Conservation (phyloP, 371 early-diverging fungal genomes). For the Mortierella sp. region DNA sequence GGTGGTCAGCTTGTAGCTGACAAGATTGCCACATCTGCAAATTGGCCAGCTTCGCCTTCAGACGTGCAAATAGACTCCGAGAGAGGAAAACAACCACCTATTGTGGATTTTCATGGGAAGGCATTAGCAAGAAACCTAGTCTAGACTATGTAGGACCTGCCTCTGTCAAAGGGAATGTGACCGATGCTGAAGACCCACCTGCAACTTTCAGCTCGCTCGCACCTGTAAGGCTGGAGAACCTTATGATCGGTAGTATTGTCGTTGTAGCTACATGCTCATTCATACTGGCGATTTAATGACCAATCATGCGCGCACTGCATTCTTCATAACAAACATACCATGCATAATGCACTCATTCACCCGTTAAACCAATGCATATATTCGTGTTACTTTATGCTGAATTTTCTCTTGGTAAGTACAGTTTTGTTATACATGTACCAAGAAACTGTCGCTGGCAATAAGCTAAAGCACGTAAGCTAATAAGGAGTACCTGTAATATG, state of each 20-base stretch:
- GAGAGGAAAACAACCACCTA: background rate
- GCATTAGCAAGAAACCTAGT: slow-evolving; percentile 37
- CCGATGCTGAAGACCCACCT: slow-evolving; percentile 23
- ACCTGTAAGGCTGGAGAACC: background rate
- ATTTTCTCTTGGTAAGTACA: too few species aligned
- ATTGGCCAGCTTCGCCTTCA: background rate
- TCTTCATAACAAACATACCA: too few species aligned
- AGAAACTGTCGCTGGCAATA: too few species aligned
- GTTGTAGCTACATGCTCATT: background rate
- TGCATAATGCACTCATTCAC: too few species aligned
- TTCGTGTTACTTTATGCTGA: too few species aligned
- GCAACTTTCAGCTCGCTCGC: slow-evolving; percentile 2
- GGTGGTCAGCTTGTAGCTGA: slow-evolving; percentile 21
- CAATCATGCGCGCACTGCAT: background rate
- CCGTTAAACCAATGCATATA: too few species aligned
- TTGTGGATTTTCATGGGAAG: slow-evolving; percentile 28
- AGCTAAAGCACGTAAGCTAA: too few species aligned
- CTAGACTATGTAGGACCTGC: slow-evolving; percentile 29
- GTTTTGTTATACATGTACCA: too few species aligned
- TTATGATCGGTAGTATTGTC: background rate
- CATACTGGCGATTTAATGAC: background rate
- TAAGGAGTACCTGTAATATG: too few species aligned
- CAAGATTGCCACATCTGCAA: background rate
- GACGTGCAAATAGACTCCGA: background rate
- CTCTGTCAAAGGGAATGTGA: background rate